A percentile compares a stretch with the other conserved stretches of the same genome.
phyloP scores from a whole-genome alignment of 2,329 filamentous ascomycete genomes.

The Gnomoniopsis smithogilvyi region DNA sequence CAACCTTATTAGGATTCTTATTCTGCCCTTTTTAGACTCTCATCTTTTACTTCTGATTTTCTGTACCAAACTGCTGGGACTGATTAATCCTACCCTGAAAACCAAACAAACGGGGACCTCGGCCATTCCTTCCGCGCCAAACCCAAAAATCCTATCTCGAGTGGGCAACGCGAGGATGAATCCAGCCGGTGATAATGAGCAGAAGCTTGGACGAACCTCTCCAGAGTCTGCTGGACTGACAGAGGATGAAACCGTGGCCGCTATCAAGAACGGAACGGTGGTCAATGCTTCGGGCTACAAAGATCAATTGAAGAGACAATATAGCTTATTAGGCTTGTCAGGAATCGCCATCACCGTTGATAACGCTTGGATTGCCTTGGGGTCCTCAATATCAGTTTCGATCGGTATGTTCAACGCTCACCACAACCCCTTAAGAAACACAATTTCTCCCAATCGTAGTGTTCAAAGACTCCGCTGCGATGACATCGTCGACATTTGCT shows the following conservation, averaged over 20 bases:
- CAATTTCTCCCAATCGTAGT: background rate
- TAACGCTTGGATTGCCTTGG: slow-evolving; percentile 63
- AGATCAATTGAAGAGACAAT: slow-evolving; percentile 62
- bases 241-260: slow-evolving; percentile 31
- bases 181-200: slow-evolving; percentile 13
- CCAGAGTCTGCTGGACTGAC: slow-evolving; percentile 18
- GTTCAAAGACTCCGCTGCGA: background rate
- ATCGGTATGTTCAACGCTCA: slow-evolving; percentile 31
- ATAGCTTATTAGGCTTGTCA: slow-evolving; percentile 56
- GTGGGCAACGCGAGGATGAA: slow-evolving; percentile 9
- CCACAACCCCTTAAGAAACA: background rate
- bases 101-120: background rate
- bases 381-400: slow-evolving; percentile 55
- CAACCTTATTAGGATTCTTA: no score
- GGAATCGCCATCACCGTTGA: slow-evolving; percentile 60
- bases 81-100: background rate
- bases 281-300: slow-evolving; percentile 63
- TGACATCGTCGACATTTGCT: slow-evolving; percentile 7
- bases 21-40: no score
- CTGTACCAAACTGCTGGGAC: no score
- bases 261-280: slow-evolving; percentile 36
- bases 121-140: background rate
- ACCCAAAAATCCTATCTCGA: slow-evolving; percentile 26
- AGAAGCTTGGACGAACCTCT: slow-evolving; percentile 8
- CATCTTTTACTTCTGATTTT: no score